phyloP scores from a whole-genome alignment of 202 grass and related monocot species.

The Panicum hallii region DNA sequence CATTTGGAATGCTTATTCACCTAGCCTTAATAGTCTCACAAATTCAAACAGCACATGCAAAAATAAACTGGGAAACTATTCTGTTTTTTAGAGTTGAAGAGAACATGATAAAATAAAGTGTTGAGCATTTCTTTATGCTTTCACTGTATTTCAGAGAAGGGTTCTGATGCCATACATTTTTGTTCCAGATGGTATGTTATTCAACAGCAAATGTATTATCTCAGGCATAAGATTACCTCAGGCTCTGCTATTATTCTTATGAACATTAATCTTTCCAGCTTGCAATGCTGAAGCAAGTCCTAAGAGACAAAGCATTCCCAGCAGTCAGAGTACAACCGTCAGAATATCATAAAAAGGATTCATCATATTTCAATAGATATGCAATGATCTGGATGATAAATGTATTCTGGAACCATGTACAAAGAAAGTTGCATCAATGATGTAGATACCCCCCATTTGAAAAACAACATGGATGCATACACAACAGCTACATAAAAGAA shows the following conservation, averaged over 20 bases:
- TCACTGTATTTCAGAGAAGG: conserved; percentile 33
- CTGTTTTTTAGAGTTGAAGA: background rate
- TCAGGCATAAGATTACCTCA: conserved; percentile 64
- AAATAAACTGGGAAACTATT: background rate
- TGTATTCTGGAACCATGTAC: conserved; percentile 23
- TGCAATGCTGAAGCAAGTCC: conserved; percentile 66
- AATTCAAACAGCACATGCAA: background rate
- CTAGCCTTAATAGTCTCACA: background rate
- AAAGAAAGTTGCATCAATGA: conserved; percentile 4
- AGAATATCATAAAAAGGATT: conserved; percentile 5
- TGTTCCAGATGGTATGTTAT: conserved; percentile 28
- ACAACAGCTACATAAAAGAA: conserved; percentile 16
- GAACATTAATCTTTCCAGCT: conserved; percentile 78
- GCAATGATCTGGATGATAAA: conserved; percentile 21
- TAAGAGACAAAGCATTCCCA: conserved; percentile 53
- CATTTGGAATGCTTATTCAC: conserved; percentile 10
- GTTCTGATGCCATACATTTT: background rate
- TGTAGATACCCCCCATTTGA: background rate
- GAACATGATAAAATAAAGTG: conserved; percentile 10
- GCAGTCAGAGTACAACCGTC: conserved; percentile 44
- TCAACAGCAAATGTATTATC: conserved; percentile 17
- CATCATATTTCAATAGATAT: background rate
- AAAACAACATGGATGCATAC: conserved; percentile 20
- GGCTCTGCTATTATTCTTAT: conserved; percentile 74
- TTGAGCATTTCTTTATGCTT: conserved; percentile 23